Evolutionary conservation across 176 grass and related monocot species (phyloP).

Genomic region (Musa troglodytarum): DNA sequence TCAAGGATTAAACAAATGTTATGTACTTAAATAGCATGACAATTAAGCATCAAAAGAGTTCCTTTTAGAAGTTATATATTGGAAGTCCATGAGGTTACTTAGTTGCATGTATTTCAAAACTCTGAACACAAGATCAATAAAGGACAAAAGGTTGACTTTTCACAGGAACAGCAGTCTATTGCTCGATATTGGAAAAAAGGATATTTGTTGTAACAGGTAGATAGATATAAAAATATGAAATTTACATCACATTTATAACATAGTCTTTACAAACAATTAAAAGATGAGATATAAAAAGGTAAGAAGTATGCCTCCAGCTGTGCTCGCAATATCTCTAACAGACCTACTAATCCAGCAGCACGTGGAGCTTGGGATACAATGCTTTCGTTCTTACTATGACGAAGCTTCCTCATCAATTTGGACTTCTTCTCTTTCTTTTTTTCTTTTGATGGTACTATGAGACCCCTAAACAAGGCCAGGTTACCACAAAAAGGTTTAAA

Average conservation of each 20-base stretch:
- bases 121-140: background rate
- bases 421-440: conserved; percentile 89
- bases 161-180: background rate
- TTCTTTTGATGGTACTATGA: conserved; percentile 93
- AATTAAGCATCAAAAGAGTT: no score
- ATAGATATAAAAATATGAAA: background rate
- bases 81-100: background rate
- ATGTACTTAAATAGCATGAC: no score
- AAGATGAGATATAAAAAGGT: conserved; percentile 21
- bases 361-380: conserved; percentile 38
- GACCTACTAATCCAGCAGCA: conserved; percentile 78
- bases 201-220: background rate
- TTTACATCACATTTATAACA: background rate
- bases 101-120: background rate
- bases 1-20: no score
- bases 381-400: conserved; percentile 82
- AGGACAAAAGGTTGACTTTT: background rate
- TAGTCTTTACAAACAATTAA: background rate
- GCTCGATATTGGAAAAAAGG: background rate
- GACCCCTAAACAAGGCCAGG: conserved; percentile 46
- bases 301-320: conserved; percentile 72
- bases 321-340: conserved; percentile 84
- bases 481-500: background rate
- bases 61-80: background rate
- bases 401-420: conserved; percentile 85